Evolutionary conservation across 345 rosid species (phyloP).

Genomic region (Isatis tinctoria): DNA sequence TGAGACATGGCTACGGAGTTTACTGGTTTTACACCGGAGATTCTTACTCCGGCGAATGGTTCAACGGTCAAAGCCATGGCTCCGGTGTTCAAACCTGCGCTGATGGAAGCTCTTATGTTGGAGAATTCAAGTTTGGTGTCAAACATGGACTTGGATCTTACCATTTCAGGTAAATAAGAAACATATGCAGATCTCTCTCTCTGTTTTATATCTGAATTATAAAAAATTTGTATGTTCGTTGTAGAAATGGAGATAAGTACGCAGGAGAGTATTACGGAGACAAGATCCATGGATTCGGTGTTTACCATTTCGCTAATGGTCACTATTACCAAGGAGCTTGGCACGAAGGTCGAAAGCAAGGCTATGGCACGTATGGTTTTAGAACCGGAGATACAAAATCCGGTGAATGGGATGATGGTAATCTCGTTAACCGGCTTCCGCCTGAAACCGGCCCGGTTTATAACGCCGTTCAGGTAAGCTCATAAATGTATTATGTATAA

Average conservation of each 20-base stretch:
- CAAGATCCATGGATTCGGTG: conserved; percentile 90
- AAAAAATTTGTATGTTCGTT: background rate
- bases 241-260: conserved; percentile 89
- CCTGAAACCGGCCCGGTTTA: conserved; percentile 42
- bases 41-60: conserved; percentile 91
- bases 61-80: conserved; percentile 93
- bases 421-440: conserved; percentile 46
- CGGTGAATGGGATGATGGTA: conserved; percentile 82
- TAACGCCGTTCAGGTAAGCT: conserved; percentile 64
- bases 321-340: conserved; percentile 95
- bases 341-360: conserved; percentile 96
- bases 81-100: conserved; percentile 80
- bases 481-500: conserved; percentile 25
- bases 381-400: conserved; percentile 59
- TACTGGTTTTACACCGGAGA: conserved; percentile 87
- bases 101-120: conserved; percentile 81
- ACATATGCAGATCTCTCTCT: background rate
- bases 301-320: conserved; percentile 82
- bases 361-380: conserved; percentile 76
- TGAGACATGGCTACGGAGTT: conserved; percentile 78
- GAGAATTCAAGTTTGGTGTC: conserved; percentile 80
- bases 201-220: background rate
- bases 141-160: conserved; percentile 93
- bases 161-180: conserved; percentile 65
- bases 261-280: conserved; percentile 94